A percentile compares a stretch with the other conserved stretches of the same genome.
These are phyloP conservation scores for Aspergillus bombycis DNA, from an alignment of 2,329 filamentous ascomycete species.

Conservation along the genomic window DNA sequence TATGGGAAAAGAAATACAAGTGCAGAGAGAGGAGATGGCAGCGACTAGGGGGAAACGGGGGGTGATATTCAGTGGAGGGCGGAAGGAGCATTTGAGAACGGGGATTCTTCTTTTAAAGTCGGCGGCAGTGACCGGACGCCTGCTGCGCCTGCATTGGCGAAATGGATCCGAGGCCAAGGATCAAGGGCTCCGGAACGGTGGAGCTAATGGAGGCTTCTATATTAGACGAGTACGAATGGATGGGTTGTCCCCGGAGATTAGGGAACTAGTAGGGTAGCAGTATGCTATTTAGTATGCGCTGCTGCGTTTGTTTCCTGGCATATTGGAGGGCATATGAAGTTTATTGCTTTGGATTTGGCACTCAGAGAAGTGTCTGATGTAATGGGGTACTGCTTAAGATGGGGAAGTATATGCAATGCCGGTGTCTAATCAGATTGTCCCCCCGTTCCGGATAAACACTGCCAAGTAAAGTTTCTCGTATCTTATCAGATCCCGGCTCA, in stretches of 20 bases:
- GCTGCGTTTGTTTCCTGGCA: neutral
- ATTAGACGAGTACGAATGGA: neutral
- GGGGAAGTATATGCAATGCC: neutral
- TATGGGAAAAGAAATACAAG: neutral
- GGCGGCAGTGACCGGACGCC: neutral
- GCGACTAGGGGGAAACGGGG: neutral
- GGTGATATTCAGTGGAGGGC: neutral
- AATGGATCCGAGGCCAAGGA: constrained; percentile 10
- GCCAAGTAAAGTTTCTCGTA: neutral
- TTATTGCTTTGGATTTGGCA: neutral
- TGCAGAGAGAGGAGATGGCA: neutral
- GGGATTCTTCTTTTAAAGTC: neutral
- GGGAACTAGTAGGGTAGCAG: neutral
- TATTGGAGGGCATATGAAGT: neutral
- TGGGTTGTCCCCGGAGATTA: neutral
- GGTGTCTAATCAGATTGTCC: neutral
- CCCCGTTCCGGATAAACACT: neutral
- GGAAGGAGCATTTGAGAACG: neutral
- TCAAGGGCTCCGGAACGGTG: neutral
- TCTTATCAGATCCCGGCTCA: neutral
- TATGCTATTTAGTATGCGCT: neutral
- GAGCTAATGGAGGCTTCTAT: constrained; percentile 3
- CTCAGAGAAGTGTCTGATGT: neutral
- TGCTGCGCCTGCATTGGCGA: neutral
- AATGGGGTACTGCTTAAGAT: neutral